These are phyloP conservation scores for Ceratocystis alfenasii DNA, from an alignment of 2,329 filamentous ascomycete genomes.

Conservation along the genomic window DNA sequence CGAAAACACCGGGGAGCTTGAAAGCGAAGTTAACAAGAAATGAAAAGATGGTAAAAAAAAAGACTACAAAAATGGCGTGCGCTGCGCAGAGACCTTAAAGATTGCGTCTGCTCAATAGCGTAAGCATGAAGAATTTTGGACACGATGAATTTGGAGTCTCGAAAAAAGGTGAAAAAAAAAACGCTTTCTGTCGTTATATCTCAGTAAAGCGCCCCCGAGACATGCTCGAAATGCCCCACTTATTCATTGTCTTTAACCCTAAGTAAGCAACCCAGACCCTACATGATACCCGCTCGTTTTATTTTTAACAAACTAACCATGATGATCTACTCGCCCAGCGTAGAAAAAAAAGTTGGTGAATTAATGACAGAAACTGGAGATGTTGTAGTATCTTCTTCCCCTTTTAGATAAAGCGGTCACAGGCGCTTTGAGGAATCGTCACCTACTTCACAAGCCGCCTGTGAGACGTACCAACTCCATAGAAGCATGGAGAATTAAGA, in stretches of 20 bases:
- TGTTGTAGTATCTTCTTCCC: neutral
- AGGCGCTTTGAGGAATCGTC: neutral
- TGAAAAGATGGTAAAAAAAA: neutral
- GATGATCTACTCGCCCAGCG: no score
- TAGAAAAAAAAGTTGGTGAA: no score
- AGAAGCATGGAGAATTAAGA: neutral
- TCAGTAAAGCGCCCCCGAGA: no score
- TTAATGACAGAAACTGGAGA: neutral
- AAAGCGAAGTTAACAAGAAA: neutral
- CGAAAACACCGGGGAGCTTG: conserved; percentile 13
- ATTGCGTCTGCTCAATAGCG: neutral
- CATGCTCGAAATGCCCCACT: neutral
- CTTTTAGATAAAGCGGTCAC: neutral
- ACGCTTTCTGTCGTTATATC: neutral
- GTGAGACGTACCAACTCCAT: neutral
- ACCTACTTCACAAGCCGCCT: neutral
- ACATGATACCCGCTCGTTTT: neutral
- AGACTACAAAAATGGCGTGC: conserved; percentile 3
- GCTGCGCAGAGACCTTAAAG: neutral
- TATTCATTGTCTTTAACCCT: neutral
- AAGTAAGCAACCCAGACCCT: fast-evolving
- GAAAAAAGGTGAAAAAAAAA: neutral
- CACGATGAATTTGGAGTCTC: neutral
- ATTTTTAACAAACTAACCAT: neutral
- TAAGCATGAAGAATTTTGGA: neutral